These are phyloP conservation scores for Beauveria scarabaeidicola DNA, from an alignment of 2,329 filamentous ascomycete genomes.

Conservation along the genomic window DNA sequence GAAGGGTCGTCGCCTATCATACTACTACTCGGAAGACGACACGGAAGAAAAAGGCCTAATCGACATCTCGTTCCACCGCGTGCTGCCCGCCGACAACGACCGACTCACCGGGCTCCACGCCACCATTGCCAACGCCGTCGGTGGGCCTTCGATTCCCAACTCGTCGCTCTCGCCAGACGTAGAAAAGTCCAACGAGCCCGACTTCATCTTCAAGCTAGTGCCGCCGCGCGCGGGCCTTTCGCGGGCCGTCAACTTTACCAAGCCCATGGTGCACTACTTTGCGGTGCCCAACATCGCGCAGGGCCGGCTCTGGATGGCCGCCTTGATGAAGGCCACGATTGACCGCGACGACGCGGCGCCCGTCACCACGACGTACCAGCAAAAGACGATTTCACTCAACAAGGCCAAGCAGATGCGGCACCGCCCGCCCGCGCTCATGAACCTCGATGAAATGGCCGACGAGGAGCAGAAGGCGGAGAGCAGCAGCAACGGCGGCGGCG, in stretches of 20 bases:
- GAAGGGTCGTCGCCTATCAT: constrained; percentile 81
- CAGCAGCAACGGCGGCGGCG: constrained; percentile 8
- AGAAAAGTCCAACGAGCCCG: constrained; percentile 40
- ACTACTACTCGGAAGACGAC: constrained; percentile 93
- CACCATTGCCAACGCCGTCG: constrained; percentile 77
- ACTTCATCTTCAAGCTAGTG: constrained; percentile 97
- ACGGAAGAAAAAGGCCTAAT: constrained; percentile 91
- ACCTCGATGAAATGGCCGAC: constrained; percentile 39
- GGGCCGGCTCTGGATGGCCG: constrained; percentile 95
- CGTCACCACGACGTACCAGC: constrained; percentile 87
- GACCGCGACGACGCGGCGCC: constrained; percentile 75
- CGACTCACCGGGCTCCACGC: constrained; percentile 85
- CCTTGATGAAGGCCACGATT: constrained; percentile 97
- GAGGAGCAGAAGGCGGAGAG: constrained; percentile 18
- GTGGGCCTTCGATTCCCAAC: constrained; percentile 30
- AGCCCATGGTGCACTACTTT: constrained; percentile 95
- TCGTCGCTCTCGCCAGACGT: constrained; percentile 49
- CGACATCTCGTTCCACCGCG: constrained; percentile 93
- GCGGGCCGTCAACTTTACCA: constrained; percentile 92
- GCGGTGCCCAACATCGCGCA: constrained; percentile 84
- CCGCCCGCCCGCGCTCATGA: constrained; percentile 82
- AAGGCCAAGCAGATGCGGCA: constrained; percentile 85
- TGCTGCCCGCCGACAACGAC: constrained; percentile 90
- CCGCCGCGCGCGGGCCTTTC: constrained; percentile 82
- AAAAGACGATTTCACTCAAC: constrained; percentile 87